A percentile compares a stretch with the other conserved stretches of the same genome.
phyloP scores from a whole-genome alignment of 306 rosid species.

The Dicorynia guianensis region DNA sequence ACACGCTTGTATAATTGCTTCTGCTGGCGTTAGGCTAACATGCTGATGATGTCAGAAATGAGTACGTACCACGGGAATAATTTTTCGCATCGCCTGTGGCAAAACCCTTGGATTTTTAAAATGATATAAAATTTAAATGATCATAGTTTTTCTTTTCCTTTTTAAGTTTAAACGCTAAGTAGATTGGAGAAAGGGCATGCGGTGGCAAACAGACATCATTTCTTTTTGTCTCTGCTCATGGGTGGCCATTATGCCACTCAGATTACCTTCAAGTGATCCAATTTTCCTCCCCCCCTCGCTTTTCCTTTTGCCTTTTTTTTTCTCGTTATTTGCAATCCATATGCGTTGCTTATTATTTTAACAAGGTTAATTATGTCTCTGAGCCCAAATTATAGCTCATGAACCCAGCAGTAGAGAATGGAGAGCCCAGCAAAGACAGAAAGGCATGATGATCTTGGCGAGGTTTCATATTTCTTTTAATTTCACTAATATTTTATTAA shows the following conservation, averaged over 20 bases:
- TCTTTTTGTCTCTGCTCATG: constrained; percentile 82
- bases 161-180: constrained; percentile 47
- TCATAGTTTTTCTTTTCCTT: constrained; percentile 25
- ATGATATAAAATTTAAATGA: constrained; percentile 32
- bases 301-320: not conserved
- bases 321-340: too few relatives aligned
- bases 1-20: not conserved
- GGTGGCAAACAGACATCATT: constrained; percentile 94
- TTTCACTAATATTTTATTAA: too few relatives aligned
- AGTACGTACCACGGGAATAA: constrained; percentile 49
- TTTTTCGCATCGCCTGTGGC: constrained; percentile 38
- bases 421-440: too few relatives aligned
- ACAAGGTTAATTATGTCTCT: not conserved
- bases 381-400: not conserved
- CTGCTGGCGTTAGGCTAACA: constrained; percentile 69
- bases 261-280: constrained; percentile 48
- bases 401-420: too few relatives aligned
- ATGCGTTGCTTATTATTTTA: not conserved
- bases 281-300: not conserved
- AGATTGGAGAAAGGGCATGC: constrained; percentile 44
- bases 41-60: constrained; percentile 60
- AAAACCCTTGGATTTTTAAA: constrained; percentile 33
- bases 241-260: constrained; percentile 62
- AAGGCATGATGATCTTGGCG: too few relatives aligned
- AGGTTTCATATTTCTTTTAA: too few relatives aligned